Conservation (phyloP, 2,329 filamentous ascomycete species). For the Aspergillus transmontanensis region DNA sequence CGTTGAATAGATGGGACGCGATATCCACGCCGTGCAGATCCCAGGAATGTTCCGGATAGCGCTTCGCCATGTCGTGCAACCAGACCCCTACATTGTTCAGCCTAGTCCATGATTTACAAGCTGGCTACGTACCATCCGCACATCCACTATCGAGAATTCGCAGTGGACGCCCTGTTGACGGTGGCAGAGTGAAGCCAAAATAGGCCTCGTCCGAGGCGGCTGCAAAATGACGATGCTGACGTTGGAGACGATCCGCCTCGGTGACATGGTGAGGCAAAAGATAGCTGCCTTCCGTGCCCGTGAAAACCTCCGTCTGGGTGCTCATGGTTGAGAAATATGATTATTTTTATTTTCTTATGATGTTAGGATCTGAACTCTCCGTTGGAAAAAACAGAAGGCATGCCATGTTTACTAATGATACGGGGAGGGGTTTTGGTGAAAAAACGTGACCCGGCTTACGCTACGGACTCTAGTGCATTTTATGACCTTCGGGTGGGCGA, state of each 20-base stretch:
- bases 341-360: background rate
- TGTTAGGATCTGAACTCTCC: background rate
- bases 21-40: conserved; percentile 14
- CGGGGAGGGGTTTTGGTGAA: background rate
- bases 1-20: conserved; percentile 7
- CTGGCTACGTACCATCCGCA: conserved; percentile 14
- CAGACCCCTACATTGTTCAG: conserved; percentile 11
- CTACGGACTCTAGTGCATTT: background rate
- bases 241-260: conserved; percentile 13
- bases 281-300: conserved; percentile 16
- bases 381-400: background rate
- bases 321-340: background rate
- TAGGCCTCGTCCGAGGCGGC: conserved; percentile 10
- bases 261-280: conserved; percentile 15
- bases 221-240: conserved; percentile 15
- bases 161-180: background rate
- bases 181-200: background rate
- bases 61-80: conserved; percentile 9
- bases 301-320: background rate
- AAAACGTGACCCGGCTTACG: background rate
- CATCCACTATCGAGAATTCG: conserved; percentile 14
- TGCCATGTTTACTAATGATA: background rate
- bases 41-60: background rate
- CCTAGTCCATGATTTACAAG: background rate
- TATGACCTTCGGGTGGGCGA: background rate